Evolutionary conservation across 305 asterid genomes (phyloP), one percentile per base, ranked within the genome.

Genomic region (Stenogyne calaminthoides): DNA sequence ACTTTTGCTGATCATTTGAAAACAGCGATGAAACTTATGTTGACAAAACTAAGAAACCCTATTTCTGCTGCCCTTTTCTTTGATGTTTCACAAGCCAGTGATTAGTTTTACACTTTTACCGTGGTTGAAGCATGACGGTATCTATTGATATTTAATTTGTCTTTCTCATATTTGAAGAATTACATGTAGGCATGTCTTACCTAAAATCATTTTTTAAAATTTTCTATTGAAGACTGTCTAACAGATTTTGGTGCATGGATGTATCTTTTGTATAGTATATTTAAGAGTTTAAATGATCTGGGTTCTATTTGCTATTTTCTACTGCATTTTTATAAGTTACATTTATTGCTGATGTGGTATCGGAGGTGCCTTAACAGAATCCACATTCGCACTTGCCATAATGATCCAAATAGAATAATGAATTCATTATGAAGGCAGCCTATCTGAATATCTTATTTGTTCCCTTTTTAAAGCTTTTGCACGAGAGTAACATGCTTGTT

Each of bases 31-130:
- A 18, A 34, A 20, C 42, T 9, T 42, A 39, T 36, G 59, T 67
- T 18, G 32, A 67, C 69, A 46, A 22, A 67, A 39, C 29, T n/a
- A 46, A 40, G 7, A 7, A 39, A 55, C n/a, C 59, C 56, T 27
- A 22, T 42, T 54, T 73, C 34, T 40, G 56, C 72, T 40, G 55
- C 47, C 46, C 36, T 36, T 46, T 55, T 55, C 59, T 37, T 73
- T 54, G 77, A 73, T 9, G 47, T 11, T 56, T 20, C 25, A 64
- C 64, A 51, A 39, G 34, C 32, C 51, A 32, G 20, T 44, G 52
- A 69, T n/a, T 71, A 47, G 32, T 37, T n/a, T 46, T 46, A 46
- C 54, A 46, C 19, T 46, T 54, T 46, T 52, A 9, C 34, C 64
- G 47, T 47, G 39, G 32, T 9, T 12, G n/a, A n/a, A n/a, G n/a